A percentile compares a stretch with the other conserved stretches of the same genome.
Evolutionary conservation across 192 early-diverging fungal species (phyloP).

Genomic region (Coemansia sp.): DNA sequence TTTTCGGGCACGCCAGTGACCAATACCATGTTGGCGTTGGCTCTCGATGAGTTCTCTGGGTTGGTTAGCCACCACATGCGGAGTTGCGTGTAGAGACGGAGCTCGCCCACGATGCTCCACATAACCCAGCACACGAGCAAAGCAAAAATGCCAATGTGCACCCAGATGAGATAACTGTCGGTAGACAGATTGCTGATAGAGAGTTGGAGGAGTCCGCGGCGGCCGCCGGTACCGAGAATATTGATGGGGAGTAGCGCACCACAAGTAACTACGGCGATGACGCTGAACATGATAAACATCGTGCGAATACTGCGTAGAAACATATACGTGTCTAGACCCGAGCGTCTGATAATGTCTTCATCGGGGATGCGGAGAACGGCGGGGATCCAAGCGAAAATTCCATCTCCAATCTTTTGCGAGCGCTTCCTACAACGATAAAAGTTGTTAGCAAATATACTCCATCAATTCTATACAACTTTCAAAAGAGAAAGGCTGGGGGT

Average conservation of each 20-base stretch:
- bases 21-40: conserved; percentile 67
- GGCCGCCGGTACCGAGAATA: conserved; percentile 47
- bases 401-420: conserved; percentile 55
- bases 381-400: conserved; percentile 61
- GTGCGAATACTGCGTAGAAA: conserved; percentile 70
- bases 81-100: conserved; percentile 60
- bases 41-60: conserved; percentile 54
- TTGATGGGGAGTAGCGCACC: conserved; percentile 68
- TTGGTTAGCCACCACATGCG: conserved; percentile 67
- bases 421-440: conserved; percentile 31
- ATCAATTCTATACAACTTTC: background rate
- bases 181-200: conserved; percentile 71
- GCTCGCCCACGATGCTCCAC: conserved; percentile 61
- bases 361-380: conserved; percentile 57
- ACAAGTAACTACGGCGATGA: background rate
- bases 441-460: background rate
- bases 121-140: conserved; percentile 37
- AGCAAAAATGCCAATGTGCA: conserved; percentile 61
- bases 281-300: conserved; percentile 62
- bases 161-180: conserved; percentile 58
- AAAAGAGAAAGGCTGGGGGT: background rate
- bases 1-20: conserved; percentile 68
- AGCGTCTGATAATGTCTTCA: conserved; percentile 54
- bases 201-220: conserved; percentile 57
- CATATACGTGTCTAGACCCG: conserved; percentile 78